Conservation (phyloP, 208 protist genomes). For the Acanthamoeba sp. region DNA sequence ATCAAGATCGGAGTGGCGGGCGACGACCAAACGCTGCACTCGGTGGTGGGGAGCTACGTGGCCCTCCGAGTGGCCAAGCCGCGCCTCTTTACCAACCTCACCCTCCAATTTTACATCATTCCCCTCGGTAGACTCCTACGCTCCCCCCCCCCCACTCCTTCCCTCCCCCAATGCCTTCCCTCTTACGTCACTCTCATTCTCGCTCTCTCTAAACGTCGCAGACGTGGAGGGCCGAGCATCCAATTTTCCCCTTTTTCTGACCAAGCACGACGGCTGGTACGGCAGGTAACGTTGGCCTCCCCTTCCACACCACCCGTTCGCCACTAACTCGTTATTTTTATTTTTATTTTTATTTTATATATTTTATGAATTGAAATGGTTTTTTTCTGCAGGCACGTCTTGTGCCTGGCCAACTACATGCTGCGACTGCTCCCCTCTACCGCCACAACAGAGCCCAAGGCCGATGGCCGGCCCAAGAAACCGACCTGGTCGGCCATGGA, state of each 20-base stretch:
- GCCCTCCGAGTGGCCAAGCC: neutral
- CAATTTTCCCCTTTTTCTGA: neutral
- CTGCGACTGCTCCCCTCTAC: neutral
- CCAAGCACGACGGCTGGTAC: slow-evolving; percentile 19
- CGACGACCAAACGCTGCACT: slow-evolving; percentile 59
- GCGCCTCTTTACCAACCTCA: neutral
- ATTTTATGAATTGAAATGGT: too few relatives aligned
- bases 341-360: too few relatives aligned
- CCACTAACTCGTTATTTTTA: too few relatives aligned
- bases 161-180: too few relatives aligned
- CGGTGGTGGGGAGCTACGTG: slow-evolving; percentile 14
- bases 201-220: neutral
- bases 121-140: neutral
- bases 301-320: too few relatives aligned
- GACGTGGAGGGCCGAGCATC: neutral
- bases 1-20: slow-evolving; percentile 19
- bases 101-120: slow-evolving; percentile 52
- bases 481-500: neutral
- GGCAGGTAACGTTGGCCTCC: neutral
- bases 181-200: neutral
- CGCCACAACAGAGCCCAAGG: neutral
- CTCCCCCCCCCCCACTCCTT: neutral
- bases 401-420: neutral
- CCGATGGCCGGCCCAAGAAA: neutral
- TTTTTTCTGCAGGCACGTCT: slow-evolving; percentile 37